Evolutionary conservation across 371 early-diverging fungal genomes (phyloP), one percentile per base, ranked within the genome.

Genomic region (Gilbertella persicaria): DNA sequence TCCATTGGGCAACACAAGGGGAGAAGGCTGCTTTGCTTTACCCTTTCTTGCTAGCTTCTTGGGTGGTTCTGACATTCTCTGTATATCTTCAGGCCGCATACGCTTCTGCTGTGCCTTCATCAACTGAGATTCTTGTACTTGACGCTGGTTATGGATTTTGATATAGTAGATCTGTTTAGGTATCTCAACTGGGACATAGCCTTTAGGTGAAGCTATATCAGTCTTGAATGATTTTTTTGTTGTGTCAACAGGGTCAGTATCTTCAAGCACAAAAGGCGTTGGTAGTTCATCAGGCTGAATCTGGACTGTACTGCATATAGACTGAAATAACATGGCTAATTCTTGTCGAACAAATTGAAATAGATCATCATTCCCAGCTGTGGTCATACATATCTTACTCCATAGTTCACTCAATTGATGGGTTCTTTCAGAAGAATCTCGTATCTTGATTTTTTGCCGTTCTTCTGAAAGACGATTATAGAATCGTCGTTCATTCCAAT

Each of bases 401-500:
- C 73, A 72, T 3, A 67, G n/a, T 1, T 55, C 21, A 24, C 60
- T 63, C 14, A 74, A 39, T 28, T 70, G 64, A 20, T 60, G 64
- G 16, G 80, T 80, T 10, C 84, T 62, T 10, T 44, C 63, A 20
- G 71, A 71, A 0, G 84, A 70, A 36, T 84, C 82, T 13, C 81
- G 60, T 5, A 64, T 53, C 24, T 68, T 69, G 39, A 82, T 79
- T 50, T 80, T 80, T 70, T 60, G 80, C 53, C 84, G 69, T 36
- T 84, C 82, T 46, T 84, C 84, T 13, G 82, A 78, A 19, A 84
- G 53, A 13, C 84, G 69, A 57, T 84, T 84, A 37, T 84, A 84
- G 55, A 84, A 84, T 1, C 84, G 67, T 40, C 84, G 76, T 33
- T 84, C 84, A 37, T 84, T 83, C 84, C 84, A 84, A n/a, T 72